phyloP scores from a whole-genome alignment of 2,329 filamentous ascomycete species.

The Diaporthe longicolla region DNA sequence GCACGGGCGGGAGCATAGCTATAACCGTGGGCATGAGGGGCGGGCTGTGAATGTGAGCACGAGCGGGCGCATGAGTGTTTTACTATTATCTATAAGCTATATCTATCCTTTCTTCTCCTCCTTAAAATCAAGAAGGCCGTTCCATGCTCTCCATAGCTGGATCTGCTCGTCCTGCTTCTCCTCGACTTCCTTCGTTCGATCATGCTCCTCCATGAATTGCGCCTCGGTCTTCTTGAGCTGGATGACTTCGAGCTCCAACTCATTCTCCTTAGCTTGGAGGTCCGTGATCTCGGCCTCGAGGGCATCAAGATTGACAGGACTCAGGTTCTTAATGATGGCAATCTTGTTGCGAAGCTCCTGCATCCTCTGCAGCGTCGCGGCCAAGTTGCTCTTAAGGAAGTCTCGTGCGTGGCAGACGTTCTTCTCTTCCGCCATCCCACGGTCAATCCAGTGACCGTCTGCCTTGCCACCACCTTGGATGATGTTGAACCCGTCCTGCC shows the following conservation, averaged over 20 bases:
- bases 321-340: not conserved
- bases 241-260: not conserved
- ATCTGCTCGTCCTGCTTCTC: not conserved
- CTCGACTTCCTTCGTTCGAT: not conserved
- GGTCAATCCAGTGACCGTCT: not conserved
- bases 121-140: not conserved
- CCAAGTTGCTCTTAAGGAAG: not conserved
- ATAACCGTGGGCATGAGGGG: no score
- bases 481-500: constrained; percentile 13
- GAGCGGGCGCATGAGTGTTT: no score
- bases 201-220: not conserved
- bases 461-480: not conserved
- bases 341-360: constrained; percentile 10
- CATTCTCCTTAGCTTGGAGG: not conserved
- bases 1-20: no score
- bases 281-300: not conserved
- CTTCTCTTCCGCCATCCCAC: not conserved
- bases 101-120: no score
- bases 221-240: not conserved
- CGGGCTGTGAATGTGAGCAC: no score
- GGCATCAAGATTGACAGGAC: not conserved
- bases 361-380: not conserved
- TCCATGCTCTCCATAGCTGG: not conserved
- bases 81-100: no score
- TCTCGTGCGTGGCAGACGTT: not conserved